phyloP scores from a whole-genome alignment of 1,139 yeast genomes.

The Hemisphaericaspora subhashii region DNA sequence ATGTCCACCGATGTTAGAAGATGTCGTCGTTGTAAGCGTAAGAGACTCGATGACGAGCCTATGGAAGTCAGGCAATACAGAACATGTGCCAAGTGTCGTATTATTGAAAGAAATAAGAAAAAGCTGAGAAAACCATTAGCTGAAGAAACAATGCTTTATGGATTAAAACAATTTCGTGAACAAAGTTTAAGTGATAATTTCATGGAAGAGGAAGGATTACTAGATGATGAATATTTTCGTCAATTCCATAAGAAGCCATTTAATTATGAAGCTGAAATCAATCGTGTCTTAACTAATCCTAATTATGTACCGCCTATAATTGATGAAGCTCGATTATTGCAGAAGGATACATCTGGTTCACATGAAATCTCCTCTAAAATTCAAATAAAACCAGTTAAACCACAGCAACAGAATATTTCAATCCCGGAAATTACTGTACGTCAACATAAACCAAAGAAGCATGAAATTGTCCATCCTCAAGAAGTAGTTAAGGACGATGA shows the following conservation, averaged over 20 bases:
- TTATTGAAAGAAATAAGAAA: constrained; percentile 52
- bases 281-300: constrained; percentile 17
- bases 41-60: constrained; percentile 60
- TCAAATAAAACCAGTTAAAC: not conserved
- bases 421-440: constrained; percentile 2
- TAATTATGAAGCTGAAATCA: constrained; percentile 18
- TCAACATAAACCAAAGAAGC: constrained; percentile 3
- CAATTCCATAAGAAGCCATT: constrained; percentile 20
- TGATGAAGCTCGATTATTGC: not conserved
- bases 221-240: constrained; percentile 28
- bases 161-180: constrained; percentile 49
- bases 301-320: constrained; percentile 17
- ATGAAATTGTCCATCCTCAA: constrained; percentile 2
- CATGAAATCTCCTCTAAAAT: not conserved
- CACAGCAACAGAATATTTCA: constrained; percentile 1
- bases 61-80: constrained; percentile 58
- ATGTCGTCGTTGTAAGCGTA: constrained; percentile 61
- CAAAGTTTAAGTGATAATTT: constrained; percentile 40
- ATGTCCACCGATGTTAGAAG: constrained; percentile 31
- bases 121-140: constrained; percentile 48
- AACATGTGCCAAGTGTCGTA: constrained; percentile 61
- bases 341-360: constrained; percentile 5
- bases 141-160: constrained; percentile 50
- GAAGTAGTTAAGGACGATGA: constrained; percentile 13
- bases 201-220: constrained; percentile 39